phyloP scores from a whole-genome alignment of 2,329 filamentous ascomycete genomes.

The Colletotrichum acutatum region DNA sequence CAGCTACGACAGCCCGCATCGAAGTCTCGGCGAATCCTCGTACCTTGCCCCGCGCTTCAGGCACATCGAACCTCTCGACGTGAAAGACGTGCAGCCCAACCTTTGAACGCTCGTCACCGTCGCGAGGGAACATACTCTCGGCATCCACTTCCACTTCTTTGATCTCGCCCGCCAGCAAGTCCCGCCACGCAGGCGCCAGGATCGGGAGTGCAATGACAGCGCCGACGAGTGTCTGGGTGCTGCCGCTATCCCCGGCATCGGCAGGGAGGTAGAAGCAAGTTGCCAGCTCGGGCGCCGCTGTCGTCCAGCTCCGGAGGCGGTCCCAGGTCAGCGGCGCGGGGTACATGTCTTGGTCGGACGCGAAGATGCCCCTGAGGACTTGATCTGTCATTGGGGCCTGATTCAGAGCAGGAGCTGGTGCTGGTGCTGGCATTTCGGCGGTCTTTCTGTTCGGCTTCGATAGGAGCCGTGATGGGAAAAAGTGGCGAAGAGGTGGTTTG shows the following conservation, averaged over 20 bases:
- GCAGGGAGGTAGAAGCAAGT: conserved; percentile 37
- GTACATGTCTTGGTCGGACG: conserved; percentile 47
- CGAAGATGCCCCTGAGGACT: conserved; percentile 39
- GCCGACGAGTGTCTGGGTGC: conserved; percentile 33
- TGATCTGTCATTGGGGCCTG: conserved; percentile 32
- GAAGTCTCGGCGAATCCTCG: conserved; percentile 37
- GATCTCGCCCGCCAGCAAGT: conserved; percentile 42
- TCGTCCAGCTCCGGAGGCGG: conserved; percentile 44
- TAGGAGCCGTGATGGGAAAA: not conserved
- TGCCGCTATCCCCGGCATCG: not conserved
- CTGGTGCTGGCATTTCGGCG: not conserved
- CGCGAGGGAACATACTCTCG: conserved; percentile 39
- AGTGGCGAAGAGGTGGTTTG: not conserved
- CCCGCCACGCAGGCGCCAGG: conserved; percentile 39
- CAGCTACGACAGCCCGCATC: conserved; percentile 10
- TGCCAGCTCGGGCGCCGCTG: conserved; percentile 41
- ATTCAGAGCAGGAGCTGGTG: not conserved
- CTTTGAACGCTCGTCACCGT: conserved; percentile 1
- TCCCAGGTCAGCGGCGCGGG: conserved; percentile 45
- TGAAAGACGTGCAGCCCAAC: conserved; percentile 50
- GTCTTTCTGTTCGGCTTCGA: not conserved
- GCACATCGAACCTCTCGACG: conserved; percentile 42
- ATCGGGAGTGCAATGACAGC: conserved; percentile 47
- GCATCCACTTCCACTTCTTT: conserved; percentile 44
- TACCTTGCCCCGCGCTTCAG: not conserved